Percentiles rank a stretch among this genome's conserved stretches.
Conservation (phyloP, 345 rosid genomes). For the Noccaea caerulescens region DNA sequence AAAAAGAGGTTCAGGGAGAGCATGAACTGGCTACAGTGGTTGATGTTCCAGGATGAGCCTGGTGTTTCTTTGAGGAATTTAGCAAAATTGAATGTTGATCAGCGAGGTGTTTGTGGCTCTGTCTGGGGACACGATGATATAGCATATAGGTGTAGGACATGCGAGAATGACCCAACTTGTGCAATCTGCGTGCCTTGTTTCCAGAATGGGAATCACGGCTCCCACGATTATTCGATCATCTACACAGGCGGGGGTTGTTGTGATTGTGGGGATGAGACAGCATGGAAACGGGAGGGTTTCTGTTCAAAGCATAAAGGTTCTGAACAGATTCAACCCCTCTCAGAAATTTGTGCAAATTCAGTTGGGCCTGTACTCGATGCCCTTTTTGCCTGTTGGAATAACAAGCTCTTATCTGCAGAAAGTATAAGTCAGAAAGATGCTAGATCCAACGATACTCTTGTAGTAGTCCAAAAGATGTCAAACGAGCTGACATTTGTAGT, state of each 20-base stretch:
- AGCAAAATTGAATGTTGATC: constrained; percentile 53
- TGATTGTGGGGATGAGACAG: constrained; percentile 97
- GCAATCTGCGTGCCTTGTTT: constrained; percentile 96
- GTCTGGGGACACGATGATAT: constrained; percentile 95
- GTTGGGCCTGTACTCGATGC: constrained; percentile 80
- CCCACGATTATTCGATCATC: constrained; percentile 79
- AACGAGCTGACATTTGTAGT: constrained; percentile 69
- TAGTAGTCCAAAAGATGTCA: constrained; percentile 49
- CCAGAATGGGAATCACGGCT: constrained; percentile 71
- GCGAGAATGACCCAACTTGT: constrained; percentile 91
- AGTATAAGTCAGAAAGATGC: constrained; percentile 44
- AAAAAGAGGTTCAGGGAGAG: constrained; percentile 55
- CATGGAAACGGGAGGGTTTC: constrained; percentile 94
- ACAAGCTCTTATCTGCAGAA: constrained; percentile 59
- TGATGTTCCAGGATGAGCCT: constrained; percentile 83
- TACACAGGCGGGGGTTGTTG: constrained; percentile 95
- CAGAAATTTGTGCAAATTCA: constrained; percentile 62
- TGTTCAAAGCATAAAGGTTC: constrained; percentile 93
- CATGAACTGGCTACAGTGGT: constrained; percentile 81
- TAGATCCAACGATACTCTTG: constrained; percentile 42
- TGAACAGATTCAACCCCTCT: constrained; percentile 88
- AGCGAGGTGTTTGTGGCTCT: constrained; percentile 90
- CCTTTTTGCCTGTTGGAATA: constrained; percentile 65
- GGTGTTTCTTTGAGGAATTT: constrained; percentile 52
- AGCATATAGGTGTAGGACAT: constrained; percentile 84